A percentile compares a stretch with the other conserved stretches of the same genome.
phyloP scores from a whole-genome alignment of 768 basidiomycete genomes.

The Macrolepiota albuminosa region DNA sequence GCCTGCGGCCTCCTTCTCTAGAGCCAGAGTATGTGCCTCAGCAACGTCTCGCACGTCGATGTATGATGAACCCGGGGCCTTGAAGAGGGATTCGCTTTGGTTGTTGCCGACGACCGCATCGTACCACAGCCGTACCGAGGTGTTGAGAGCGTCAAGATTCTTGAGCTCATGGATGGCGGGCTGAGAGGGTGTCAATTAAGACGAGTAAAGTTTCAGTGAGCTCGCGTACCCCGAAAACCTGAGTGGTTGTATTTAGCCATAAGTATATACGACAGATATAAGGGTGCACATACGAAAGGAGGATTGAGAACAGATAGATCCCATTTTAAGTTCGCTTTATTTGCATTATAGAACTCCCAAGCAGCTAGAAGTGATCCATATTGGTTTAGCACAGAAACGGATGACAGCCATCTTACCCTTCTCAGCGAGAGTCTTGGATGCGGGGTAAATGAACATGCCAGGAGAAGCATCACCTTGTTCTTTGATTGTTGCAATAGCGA shows the following conservation, averaged over 20 bases:
- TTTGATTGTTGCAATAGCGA: slow-evolving; percentile 39
- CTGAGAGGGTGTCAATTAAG: slow-evolving; percentile 15
- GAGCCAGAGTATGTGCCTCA: slow-evolving; percentile 43
- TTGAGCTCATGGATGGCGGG: slow-evolving; percentile 33
- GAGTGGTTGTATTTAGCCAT: not conserved
- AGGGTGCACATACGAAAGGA: slow-evolving; percentile 32
- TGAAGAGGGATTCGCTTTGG: slow-evolving; percentile 18
- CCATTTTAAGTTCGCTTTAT: slow-evolving; percentile 39
- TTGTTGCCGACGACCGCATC: slow-evolving; percentile 22
- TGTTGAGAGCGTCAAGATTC: slow-evolving; percentile 26
- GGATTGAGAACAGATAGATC: slow-evolving; percentile 52
- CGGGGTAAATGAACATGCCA: slow-evolving; percentile 41
- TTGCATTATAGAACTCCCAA: slow-evolving; percentile 34
- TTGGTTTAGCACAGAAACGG: not conserved
- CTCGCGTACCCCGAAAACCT: slow-evolving; percentile 28
- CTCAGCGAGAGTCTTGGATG: slow-evolving; percentile 60
- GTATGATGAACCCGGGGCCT: slow-evolving; percentile 21
- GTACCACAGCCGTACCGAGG: slow-evolving; percentile 30
- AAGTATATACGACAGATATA: not conserved
- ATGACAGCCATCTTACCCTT: slow-evolving; percentile 26
- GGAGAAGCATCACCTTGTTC: slow-evolving; percentile 44
- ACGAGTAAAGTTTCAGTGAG: not conserved
- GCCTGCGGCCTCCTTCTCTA: slow-evolving; percentile 42
- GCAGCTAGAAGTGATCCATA: slow-evolving; percentile 26
- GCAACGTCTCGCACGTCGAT: slow-evolving; percentile 48